These are phyloP conservation scores for Diutina mesorugosa DNA, from an alignment of 1,139 yeast genomes.

Conservation along the genomic window DNA sequence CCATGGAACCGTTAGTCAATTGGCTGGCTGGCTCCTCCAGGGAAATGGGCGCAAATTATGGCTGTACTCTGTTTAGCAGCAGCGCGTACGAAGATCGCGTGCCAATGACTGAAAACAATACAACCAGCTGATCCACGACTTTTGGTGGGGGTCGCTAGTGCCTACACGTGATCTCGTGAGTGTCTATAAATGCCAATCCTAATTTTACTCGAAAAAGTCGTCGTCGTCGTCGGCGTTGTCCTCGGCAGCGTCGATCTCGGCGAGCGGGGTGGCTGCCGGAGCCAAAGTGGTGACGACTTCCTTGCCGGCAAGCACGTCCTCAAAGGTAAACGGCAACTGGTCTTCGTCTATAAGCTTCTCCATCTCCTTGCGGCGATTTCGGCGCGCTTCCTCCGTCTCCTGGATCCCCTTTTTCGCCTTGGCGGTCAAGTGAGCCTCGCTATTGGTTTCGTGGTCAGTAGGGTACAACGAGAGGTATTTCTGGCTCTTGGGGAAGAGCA, in stretches of 20 bases:
- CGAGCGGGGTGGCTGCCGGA: slow-evolving; percentile 3
- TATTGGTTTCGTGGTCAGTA: slow-evolving; percentile 15
- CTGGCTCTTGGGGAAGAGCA: slow-evolving; percentile 64
- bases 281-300: slow-evolving; percentile 10
- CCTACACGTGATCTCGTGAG: not conserved
- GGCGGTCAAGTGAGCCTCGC: slow-evolving; percentile 13
- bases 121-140: no score
- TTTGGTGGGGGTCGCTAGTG: no score
- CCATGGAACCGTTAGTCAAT: no score
- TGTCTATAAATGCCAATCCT: not conserved
- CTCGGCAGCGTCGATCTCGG: slow-evolving; percentile 27
- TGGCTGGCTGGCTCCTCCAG: no score
- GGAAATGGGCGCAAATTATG: no score
- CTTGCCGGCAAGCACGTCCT: slow-evolving; percentile 43
- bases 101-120: no score
- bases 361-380: slow-evolving; percentile 37
- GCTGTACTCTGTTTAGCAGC: no score
- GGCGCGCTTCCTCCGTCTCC: slow-evolving; percentile 36
- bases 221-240: slow-evolving; percentile 17
- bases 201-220: slow-evolving; percentile 27
- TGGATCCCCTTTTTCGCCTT: slow-evolving; percentile 33
- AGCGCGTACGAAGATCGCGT: no score
- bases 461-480: slow-evolving; percentile 78
- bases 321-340: slow-evolving; percentile 43
- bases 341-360: slow-evolving; percentile 36